These are phyloP conservation scores for Symmetrospora coprosmae DNA, from an alignment of 768 basidiomycete species.

Conservation along the genomic window DNA sequence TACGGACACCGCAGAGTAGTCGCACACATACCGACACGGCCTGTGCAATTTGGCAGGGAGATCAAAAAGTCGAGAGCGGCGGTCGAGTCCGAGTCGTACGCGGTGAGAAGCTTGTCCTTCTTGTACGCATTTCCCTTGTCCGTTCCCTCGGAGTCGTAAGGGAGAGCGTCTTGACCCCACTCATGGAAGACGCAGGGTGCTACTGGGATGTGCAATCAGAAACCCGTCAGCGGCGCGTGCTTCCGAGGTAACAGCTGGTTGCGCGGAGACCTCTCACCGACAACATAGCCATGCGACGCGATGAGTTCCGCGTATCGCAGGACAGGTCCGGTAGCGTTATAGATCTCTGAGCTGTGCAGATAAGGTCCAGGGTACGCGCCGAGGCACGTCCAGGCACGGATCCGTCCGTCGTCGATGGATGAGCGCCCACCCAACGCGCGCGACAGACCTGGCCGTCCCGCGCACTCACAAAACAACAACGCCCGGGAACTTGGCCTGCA, in stretches of 20 bases:
- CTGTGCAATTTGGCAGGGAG: conserved; percentile 5
- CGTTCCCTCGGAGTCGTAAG: conserved; percentile 12
- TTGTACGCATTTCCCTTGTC: conserved; percentile 19
- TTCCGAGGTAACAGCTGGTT: too few species aligned
- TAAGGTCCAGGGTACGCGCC: too few species aligned
- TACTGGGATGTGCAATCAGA: neutral
- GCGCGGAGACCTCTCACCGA: neutral
- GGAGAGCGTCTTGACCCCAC: neutral
- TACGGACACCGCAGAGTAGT: too few species aligned
- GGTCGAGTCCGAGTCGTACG: conserved; percentile 15
- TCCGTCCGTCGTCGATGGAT: neutral
- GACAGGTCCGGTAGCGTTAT: conserved; percentile 11
- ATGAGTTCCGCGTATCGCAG: conserved; percentile 19
- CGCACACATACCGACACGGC: too few species aligned
- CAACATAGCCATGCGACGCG: conserved; percentile 17
- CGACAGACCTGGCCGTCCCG: conserved; percentile 11
- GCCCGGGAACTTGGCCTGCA: conserved; percentile 15
- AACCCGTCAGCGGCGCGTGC: neutral
- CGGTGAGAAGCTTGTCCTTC: conserved; percentile 8
- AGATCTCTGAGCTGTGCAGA: too few species aligned
- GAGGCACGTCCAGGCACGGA: too few species aligned
- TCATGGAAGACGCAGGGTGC: conserved; percentile 21
- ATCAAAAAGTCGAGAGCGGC: conserved; percentile 1
- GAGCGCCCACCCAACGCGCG: neutral
- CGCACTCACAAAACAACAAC: conserved; percentile 16